These are phyloP conservation scores for Trichoderma hamatum DNA, from an alignment of 2,329 filamentous ascomycete species.

Conservation along the genomic window DNA sequence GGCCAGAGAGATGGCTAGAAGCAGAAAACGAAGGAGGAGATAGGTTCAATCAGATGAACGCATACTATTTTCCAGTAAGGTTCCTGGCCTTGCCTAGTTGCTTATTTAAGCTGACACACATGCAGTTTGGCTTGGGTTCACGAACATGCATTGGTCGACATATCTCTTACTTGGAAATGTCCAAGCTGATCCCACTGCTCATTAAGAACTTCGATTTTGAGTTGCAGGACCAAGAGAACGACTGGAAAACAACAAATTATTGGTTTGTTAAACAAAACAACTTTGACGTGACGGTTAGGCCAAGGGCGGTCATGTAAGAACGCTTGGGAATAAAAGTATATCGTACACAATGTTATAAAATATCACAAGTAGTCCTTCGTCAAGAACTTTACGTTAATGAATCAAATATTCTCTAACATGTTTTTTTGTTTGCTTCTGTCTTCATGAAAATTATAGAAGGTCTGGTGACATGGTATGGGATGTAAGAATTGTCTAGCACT, in stretches of 20 bases:
- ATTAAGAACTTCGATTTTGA: constrained; percentile 42
- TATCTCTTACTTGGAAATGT: constrained; percentile 48
- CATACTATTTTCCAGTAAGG: constrained; percentile 36
- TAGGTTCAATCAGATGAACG: constrained; percentile 36
- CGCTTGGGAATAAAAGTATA: too few species aligned
- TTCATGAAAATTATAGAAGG: too few species aligned
- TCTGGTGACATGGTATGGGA: too few species aligned
- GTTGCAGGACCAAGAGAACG: constrained; percentile 27
- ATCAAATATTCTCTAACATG: too few species aligned
- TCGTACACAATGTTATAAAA: too few species aligned
- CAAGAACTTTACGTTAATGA: too few species aligned
- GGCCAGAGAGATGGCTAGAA: constrained; percentile 47
- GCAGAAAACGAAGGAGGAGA: constrained; percentile 32
- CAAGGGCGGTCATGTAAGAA: neutral
- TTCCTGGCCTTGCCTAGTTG: rapidly evolving
- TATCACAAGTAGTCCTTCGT: neutral
- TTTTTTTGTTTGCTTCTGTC: too few species aligned
- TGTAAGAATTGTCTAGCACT: too few species aligned
- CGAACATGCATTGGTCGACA: constrained; percentile 49
- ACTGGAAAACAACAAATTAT: constrained; percentile 43
- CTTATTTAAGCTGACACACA: neutral
- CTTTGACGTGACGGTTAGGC: constrained; percentile 39
- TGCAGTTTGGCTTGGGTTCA: constrained; percentile 45
- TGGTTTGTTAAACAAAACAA: constrained; percentile 50
- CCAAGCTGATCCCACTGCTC: constrained; percentile 46